phyloP scores from a whole-genome alignment of 495 filamentous ascomycete species.

The Penicillium robsamsonii region DNA sequence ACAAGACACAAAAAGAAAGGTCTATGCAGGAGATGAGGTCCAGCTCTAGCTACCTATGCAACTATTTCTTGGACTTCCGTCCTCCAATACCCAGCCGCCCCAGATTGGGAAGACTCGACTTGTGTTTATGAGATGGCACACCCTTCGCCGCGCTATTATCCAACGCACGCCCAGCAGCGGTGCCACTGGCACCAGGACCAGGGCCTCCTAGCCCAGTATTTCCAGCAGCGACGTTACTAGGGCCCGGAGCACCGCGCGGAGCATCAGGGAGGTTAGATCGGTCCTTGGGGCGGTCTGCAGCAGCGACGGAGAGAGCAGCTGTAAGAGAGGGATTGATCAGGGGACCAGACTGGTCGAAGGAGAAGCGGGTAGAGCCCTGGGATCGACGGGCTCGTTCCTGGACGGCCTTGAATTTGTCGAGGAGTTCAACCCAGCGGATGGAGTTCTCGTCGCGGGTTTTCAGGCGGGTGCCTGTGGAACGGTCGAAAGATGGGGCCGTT shows the following conservation, averaged over 20 bases:
- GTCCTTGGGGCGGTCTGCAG: slow-evolving; percentile 42
- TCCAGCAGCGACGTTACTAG: slow-evolving; percentile 23
- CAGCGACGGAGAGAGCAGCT: slow-evolving; percentile 35
- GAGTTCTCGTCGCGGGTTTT: slow-evolving; percentile 80
- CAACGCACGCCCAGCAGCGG: slow-evolving; percentile 19
- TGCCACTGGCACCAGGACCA: slow-evolving; percentile 9
- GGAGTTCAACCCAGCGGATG: slow-evolving; percentile 87
- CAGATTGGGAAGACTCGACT: slow-evolving; percentile 66
- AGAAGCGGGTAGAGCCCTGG: slow-evolving; percentile 38
- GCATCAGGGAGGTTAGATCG: slow-evolving; percentile 40
- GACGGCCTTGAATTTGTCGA: slow-evolving; percentile 91
- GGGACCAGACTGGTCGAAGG: slow-evolving; percentile 26
- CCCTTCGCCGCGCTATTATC: slow-evolving; percentile 17
- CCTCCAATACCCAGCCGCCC: slow-evolving; percentile 67
- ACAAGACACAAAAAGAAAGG: background rate
- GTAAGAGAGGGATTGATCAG: slow-evolving; percentile 29
- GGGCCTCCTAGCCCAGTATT: slow-evolving; percentile 41
- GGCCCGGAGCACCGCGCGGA: slow-evolving; percentile 29
- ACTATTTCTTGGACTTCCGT: slow-evolving; percentile 49
- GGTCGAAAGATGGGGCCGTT: slow-evolving; percentile 51
- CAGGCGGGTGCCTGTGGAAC: slow-evolving; percentile 64
- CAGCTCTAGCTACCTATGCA: slow-evolving; percentile 19
- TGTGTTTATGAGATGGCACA: slow-evolving; percentile 51
- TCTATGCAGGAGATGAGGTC: background rate
- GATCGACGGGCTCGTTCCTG: slow-evolving; percentile 73